Conservation (phyloP, 495 filamentous ascomycete genomes). For the Penicillium atrosanguineum region DNA sequence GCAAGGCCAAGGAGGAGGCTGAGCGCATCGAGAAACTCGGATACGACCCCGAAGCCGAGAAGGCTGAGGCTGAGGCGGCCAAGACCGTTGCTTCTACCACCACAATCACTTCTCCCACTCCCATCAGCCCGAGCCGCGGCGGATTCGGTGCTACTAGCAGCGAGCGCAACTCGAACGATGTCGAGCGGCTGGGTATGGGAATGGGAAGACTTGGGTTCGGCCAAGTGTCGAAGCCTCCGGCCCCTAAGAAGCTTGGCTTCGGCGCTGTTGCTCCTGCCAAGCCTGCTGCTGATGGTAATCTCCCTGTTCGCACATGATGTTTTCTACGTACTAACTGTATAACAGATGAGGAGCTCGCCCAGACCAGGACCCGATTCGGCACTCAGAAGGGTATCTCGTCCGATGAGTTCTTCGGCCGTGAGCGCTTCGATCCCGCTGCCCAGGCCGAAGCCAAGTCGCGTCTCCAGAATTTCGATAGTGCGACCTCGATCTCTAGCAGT, state of each 20-base stretch:
- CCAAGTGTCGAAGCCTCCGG: slow-evolving; percentile 64
- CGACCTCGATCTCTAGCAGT: slow-evolving; percentile 88
- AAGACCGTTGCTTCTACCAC: slow-evolving; percentile 37
- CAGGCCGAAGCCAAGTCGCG: slow-evolving; percentile 83
- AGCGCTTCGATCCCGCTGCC: slow-evolving; percentile 72
- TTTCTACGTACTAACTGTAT: slow-evolving; percentile 5
- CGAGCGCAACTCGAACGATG: slow-evolving; percentile 66
- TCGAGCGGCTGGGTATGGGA: slow-evolving; percentile 91
- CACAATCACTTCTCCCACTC: slow-evolving; percentile 68
- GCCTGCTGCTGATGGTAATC: slow-evolving; percentile 66
- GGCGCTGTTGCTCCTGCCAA: slow-evolving; percentile 73
- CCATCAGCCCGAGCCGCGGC: slow-evolving; percentile 61
- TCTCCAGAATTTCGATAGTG: slow-evolving; percentile 89
- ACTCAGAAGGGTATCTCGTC: slow-evolving; percentile 93
- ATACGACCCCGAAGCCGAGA: slow-evolving; percentile 92
- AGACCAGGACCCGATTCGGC: slow-evolving; percentile 60
- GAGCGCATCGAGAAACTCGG: slow-evolving; percentile 96
- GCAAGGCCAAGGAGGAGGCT: slow-evolving; percentile 94
- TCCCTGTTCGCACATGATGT: not conserved
- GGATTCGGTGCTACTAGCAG: slow-evolving; percentile 58
- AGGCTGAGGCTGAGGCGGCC: slow-evolving; percentile 52
- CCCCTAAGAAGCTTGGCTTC: slow-evolving; percentile 78
- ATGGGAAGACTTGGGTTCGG: slow-evolving; percentile 86
- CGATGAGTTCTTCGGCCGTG: slow-evolving; percentile 96
- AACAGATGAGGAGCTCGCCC: slow-evolving; percentile 40